phyloP scores from a whole-genome alignment of 2,329 filamentous ascomycete genomes.

The Ascochyta fabae region DNA sequence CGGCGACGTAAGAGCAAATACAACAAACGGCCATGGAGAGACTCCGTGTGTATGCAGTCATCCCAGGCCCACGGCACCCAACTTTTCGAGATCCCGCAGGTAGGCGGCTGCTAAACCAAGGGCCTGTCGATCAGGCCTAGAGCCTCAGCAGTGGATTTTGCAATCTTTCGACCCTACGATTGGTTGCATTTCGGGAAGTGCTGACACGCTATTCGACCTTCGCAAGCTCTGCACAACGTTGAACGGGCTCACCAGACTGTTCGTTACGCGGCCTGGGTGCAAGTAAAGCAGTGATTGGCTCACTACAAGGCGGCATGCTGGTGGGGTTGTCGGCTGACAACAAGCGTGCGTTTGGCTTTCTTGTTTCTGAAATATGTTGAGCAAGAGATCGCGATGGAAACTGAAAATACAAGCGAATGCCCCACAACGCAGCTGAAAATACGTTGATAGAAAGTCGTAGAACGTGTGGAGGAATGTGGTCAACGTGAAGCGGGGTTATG shows the following conservation, averaged over 20 bases:
- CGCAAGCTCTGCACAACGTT: constrained; percentile 4
- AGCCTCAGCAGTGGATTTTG: constrained; percentile 12
- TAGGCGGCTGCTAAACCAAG: constrained; percentile 9
- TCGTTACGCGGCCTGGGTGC: constrained; percentile 1
- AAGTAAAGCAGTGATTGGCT: constrained; percentile 10
- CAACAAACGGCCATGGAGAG: constrained; percentile 8
- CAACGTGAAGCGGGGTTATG: constrained; percentile 1
- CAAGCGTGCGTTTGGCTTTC: constrained; percentile 3
- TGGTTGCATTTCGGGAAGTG: constrained; percentile 8
- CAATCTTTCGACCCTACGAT: constrained; percentile 1
- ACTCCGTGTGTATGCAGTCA: constrained; percentile 13
- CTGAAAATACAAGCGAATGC: neutral
- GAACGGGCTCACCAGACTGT: constrained; percentile 6
- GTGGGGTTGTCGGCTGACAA: constrained; percentile 11
- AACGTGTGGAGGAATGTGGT: constrained; percentile 2
- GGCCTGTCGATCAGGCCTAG: constrained; percentile 16
- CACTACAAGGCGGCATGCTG: constrained; percentile 1
- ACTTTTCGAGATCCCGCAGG: constrained; percentile 17
- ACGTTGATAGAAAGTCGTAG: neutral
- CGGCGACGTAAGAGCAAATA: constrained; percentile 1
- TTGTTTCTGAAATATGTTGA: constrained; percentile 7
- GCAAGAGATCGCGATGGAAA: constrained; percentile 5
- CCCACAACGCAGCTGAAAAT: constrained; percentile 3
- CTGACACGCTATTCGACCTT: constrained; percentile 7
- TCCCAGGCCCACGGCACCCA: constrained; percentile 13